phyloP scores from a whole-genome alignment of 495 filamentous ascomycete species.

The Talaromyces stipitatus region DNA sequence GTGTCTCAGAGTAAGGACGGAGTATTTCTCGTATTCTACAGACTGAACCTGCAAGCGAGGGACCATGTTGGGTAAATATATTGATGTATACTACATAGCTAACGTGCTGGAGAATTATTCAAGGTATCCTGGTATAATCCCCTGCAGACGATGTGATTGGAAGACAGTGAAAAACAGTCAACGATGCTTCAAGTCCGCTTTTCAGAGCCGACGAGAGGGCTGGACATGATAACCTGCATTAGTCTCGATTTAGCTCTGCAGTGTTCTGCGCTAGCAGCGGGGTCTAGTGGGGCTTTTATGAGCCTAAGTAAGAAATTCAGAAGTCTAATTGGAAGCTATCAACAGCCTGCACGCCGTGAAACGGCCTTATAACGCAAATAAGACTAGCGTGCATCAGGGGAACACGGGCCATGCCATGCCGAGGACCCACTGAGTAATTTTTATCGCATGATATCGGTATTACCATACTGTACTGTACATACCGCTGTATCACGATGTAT shows the following conservation, averaged over 20 bases:
- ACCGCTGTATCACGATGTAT: neutral
- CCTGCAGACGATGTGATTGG: too few relatives aligned
- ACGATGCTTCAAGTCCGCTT: too few relatives aligned
- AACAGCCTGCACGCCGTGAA: neutral
- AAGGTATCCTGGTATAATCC: too few relatives aligned
- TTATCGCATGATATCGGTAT: neutral
- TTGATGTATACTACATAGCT: too few relatives aligned
- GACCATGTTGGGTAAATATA: too few relatives aligned
- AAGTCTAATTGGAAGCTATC: neutral
- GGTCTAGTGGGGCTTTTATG: neutral
- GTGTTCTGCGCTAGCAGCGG: neutral
- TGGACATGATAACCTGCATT: neutral
- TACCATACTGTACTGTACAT: neutral
- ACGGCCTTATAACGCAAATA: neutral
- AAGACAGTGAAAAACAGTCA: too few relatives aligned
- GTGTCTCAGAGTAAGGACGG: too few relatives aligned
- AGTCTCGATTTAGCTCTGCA: neutral
- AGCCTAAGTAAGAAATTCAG: neutral
- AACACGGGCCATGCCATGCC: neutral
- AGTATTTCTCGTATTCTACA: too few relatives aligned
- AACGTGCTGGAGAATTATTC: too few relatives aligned
- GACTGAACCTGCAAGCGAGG: too few relatives aligned
- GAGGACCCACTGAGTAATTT: neutral
- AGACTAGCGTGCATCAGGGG: neutral
- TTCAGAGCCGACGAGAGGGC: neutral